These are phyloP conservation scores for Skeletonema grethae DNA, from an alignment of 108 stramenopile genomes.

Conservation along the genomic window DNA sequence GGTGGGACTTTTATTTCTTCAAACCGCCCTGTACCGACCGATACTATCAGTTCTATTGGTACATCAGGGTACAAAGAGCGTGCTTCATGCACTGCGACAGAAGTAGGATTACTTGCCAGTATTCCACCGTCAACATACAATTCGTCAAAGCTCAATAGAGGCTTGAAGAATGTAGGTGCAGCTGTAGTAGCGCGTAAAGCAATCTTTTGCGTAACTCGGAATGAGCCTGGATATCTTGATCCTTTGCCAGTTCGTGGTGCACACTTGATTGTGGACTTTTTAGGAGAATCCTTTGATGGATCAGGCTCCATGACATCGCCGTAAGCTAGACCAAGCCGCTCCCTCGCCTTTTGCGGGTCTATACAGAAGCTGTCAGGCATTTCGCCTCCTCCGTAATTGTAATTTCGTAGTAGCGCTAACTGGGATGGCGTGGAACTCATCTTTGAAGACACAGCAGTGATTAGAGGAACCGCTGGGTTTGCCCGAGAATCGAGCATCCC, in stretches of 20 bases:
- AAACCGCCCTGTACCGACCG: constrained; percentile 43
- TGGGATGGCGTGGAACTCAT: constrained; percentile 81
- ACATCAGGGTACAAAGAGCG: constrained; percentile 79
- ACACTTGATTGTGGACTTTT: constrained; percentile 28
- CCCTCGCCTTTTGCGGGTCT: constrained; percentile 66
- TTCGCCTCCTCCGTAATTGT: constrained; percentile 84
- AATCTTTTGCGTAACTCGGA: constrained; percentile 80
- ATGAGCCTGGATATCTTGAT: constrained; percentile 79
- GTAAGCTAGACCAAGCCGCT: constrained; percentile 59
- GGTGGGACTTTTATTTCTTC: constrained; percentile 72
- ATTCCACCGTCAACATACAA: constrained; percentile 88
- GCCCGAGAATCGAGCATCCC: constrained; percentile 83
- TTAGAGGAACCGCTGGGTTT: constrained; percentile 59
- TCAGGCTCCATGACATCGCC: constrained; percentile 32
- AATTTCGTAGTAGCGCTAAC: constrained; percentile 79
- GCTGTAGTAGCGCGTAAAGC: constrained; percentile 86
- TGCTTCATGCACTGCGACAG: constrained; percentile 89
- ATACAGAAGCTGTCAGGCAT: constrained; percentile 73
- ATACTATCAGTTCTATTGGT: constrained; percentile 83
- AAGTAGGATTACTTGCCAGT: constrained; percentile 85
- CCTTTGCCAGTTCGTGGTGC: constrained; percentile 56
- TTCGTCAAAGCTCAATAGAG: constrained; percentile 83
- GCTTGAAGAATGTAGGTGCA: constrained; percentile 89
- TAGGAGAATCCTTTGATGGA: neutral
- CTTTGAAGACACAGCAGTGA: constrained; percentile 74